Conservation (phyloP, 371 early-diverging fungal species). For the Thermomucor indicae-seudaticae region DNA sequence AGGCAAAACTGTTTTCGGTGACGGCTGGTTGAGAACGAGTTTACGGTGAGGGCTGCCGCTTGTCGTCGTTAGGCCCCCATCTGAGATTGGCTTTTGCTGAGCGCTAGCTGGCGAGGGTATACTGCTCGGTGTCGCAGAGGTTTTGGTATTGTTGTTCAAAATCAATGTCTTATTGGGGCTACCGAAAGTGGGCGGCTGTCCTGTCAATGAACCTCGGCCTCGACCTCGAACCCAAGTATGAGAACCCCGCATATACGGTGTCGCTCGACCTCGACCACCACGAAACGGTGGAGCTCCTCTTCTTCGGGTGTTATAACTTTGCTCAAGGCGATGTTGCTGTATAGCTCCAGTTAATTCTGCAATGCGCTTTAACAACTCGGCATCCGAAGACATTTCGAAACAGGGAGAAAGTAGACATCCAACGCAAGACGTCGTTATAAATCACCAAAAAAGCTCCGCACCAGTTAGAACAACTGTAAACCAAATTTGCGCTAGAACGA, state of each 20-base stretch:
- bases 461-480: too few species aligned
- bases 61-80: not conserved
- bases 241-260: not conserved
- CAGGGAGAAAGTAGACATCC: not conserved
- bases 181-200: conserved; percentile 1
- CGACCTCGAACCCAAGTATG: conserved; percentile 4
- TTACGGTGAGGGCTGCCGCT: conserved; percentile 2
- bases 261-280: conserved; percentile 1
- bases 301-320: too few species aligned
- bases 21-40: conserved; percentile 7
- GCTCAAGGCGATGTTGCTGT: conserved; percentile 18
- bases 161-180: conserved; percentile 2
- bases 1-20: too few species aligned
- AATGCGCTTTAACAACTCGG: conserved; percentile 33
- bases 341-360: conserved; percentile 32
- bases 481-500: too few species aligned
- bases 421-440: too few species aligned
- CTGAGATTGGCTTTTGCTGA: not conserved
- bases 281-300: too few species aligned
- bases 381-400: conserved; percentile 11
- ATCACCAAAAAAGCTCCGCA: too few species aligned
- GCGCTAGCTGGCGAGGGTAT: conserved; percentile 8
- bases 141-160: conserved; percentile 1
- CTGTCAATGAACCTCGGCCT: conserved; percentile 1
- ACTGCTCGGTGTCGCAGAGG: not conserved